Percentiles rank a stretch among this genome's conserved stretches.
phyloP scores from a whole-genome alignment of 257 asterid species.

The Solanum dulcamara region DNA sequence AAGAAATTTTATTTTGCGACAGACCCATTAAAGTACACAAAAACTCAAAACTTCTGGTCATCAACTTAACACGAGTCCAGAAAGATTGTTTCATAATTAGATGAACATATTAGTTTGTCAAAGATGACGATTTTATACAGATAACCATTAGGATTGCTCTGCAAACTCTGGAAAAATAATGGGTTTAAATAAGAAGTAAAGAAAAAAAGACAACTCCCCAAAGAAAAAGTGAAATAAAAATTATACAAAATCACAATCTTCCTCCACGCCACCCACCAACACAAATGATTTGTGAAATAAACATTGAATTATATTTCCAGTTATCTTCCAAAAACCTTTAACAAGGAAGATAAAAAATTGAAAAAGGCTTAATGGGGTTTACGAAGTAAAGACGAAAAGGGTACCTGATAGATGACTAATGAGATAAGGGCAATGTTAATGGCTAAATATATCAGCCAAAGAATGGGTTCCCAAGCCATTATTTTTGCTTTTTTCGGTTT shows the following conservation, averaged over 20 bases:
- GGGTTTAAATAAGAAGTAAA: neutral
- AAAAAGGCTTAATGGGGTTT: neutral
- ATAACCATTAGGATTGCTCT: neutral
- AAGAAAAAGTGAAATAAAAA: neutral
- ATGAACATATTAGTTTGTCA: neutral
- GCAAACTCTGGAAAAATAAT: neutral
- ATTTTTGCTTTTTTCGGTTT: neutral
- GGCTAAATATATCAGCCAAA: slow-evolving; percentile 53
- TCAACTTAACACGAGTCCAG: neutral
- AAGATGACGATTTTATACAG: neutral
- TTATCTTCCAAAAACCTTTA: neutral
- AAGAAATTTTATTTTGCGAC: neutral
- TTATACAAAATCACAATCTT: neutral
- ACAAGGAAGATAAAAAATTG: neutral
- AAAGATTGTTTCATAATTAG: neutral
- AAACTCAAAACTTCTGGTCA: neutral
- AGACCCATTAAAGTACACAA: neutral
- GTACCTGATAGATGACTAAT: slow-evolving; percentile 71
- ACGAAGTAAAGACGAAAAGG: neutral
- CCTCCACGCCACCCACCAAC: neutral
- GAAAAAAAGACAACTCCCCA: neutral
- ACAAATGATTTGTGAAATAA: neutral
- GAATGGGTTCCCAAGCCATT: slow-evolving; percentile 55
- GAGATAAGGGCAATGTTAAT: slow-evolving; percentile 44
- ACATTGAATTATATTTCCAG: neutral